A percentile compares a stretch with the other conserved stretches of the same genome.
Evolutionary conservation across 331 rosid genomes (phyloP).

Genomic region (Prunus yedoensis): DNA sequence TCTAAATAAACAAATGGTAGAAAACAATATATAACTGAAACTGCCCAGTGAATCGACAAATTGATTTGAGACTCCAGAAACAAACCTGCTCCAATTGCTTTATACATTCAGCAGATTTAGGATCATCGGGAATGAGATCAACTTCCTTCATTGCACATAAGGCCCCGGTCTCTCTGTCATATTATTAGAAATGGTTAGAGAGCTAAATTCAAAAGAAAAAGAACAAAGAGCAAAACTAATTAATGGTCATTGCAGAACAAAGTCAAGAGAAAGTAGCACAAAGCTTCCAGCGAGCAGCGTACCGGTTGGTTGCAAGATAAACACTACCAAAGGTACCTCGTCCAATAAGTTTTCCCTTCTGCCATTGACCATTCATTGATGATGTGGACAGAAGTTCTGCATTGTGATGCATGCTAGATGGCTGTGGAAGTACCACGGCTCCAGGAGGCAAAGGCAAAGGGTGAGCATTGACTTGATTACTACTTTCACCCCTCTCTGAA

Average conservation of each 20-base stretch:
- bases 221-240: background rate
- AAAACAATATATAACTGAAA: background rate
- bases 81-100: conserved; percentile 90
- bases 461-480: conserved; percentile 57
- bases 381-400: conserved; percentile 34
- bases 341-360: conserved; percentile 85
- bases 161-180: conserved; percentile 82
- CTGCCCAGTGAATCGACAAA: background rate
- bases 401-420: conserved; percentile 28
- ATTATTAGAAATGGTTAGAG: conserved; percentile 17
- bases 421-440: conserved; percentile 39
- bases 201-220: conserved; percentile 4
- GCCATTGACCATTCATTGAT: conserved; percentile 80
- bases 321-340: conserved; percentile 96
- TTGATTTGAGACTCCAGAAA: conserved; percentile 19
- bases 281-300: conserved; percentile 28
- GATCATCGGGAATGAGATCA: conserved; percentile 87
- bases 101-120: conserved; percentile 75
- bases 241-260: conserved; percentile 8
- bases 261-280: conserved; percentile 1
- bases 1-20: background rate
- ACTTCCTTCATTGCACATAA: conserved; percentile 99
- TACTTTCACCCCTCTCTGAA: conserved; percentile 51
- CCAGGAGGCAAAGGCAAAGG: conserved; percentile 91
- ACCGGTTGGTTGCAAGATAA: conserved; percentile 79